Evolutionary conservation across 73 alveolate species (phyloP).

Genomic region (Diophrys appendiculata): DNA sequence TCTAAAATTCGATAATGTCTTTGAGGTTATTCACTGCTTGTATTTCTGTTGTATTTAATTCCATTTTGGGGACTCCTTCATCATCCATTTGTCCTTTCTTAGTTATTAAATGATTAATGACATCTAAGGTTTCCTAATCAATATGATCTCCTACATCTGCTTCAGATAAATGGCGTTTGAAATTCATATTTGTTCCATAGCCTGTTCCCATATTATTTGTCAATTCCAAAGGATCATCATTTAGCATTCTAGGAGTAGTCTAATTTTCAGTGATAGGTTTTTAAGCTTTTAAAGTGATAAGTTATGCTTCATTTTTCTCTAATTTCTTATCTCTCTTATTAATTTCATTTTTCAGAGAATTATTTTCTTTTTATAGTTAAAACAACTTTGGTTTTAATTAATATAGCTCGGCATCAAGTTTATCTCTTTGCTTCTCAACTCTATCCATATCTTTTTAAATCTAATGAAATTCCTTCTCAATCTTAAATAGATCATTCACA

Average conservation of each 20-base stretch:
- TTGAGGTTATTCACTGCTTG: background rate
- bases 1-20: background rate
- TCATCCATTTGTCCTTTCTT: background rate
- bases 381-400: background rate
- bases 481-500: conserved; percentile 14
- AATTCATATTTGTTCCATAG: background rate
- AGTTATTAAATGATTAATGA: background rate
- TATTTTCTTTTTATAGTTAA: background rate
- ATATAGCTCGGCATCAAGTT: conserved; percentile 14
- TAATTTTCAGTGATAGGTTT: background rate
- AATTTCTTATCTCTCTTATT: background rate
- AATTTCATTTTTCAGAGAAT: background rate
- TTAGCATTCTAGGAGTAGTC: no score
- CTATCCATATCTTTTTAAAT: background rate
- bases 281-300: background rate
- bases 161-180: background rate
- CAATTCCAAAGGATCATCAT: background rate
- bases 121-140: background rate
- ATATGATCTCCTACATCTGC: background rate
- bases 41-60: background rate
- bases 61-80: background rate
- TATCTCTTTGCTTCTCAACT: background rate
- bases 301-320: background rate
- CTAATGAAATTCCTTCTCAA: conserved; percentile 19
- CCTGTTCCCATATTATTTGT: background rate